These are phyloP conservation scores for Rhodotorula sp. DNA, from an alignment of 1,284 basidiomycete species.

Conservation along the genomic window DNA sequence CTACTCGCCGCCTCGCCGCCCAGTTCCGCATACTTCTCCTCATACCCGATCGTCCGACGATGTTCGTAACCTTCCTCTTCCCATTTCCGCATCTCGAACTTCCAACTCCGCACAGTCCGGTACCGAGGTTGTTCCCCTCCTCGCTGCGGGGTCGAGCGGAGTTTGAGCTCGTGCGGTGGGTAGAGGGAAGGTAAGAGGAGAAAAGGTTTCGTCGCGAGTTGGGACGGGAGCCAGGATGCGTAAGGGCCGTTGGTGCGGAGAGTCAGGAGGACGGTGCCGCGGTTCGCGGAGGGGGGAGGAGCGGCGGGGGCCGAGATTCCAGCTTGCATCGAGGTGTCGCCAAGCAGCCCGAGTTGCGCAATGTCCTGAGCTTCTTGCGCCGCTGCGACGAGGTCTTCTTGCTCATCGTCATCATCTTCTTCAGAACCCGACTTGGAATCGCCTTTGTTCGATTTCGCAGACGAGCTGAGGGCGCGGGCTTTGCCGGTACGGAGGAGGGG, in stretches of 20 bases:
- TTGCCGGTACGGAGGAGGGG: constrained; percentile 55
- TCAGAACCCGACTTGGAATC: constrained; percentile 18
- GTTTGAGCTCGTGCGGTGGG: constrained; percentile 44
- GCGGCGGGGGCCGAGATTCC: constrained; percentile 12
- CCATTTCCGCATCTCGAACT: constrained; percentile 71
- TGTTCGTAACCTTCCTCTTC: constrained; percentile 73
- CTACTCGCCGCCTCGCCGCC: neutral
- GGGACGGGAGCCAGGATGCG: constrained; percentile 68
- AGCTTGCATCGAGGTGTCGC: too few relatives aligned
- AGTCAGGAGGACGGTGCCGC: constrained; percentile 74
- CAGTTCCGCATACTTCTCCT: constrained; percentile 43
- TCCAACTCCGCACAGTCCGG: constrained; percentile 74
- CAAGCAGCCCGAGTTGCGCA: too few relatives aligned
- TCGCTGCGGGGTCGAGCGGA: constrained; percentile 12
- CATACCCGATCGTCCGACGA: constrained; percentile 79
- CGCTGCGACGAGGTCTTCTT: constrained; percentile 21
- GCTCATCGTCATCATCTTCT: constrained; percentile 29
- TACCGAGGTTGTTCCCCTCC: constrained; percentile 63
- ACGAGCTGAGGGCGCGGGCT: constrained; percentile 1
- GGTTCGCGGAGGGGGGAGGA: constrained; percentile 49
- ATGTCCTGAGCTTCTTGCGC: too few relatives aligned
- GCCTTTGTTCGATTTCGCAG: neutral
- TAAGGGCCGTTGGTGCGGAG: constrained; percentile 85
- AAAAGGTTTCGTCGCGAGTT: constrained; percentile 70
- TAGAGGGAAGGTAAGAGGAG: constrained; percentile 53